A percentile compares a stretch with the other conserved stretches of the same genome.
Conservation (phyloP, 2,329 filamentous ascomycete genomes). For the Fusarium mundagurra region DNA sequence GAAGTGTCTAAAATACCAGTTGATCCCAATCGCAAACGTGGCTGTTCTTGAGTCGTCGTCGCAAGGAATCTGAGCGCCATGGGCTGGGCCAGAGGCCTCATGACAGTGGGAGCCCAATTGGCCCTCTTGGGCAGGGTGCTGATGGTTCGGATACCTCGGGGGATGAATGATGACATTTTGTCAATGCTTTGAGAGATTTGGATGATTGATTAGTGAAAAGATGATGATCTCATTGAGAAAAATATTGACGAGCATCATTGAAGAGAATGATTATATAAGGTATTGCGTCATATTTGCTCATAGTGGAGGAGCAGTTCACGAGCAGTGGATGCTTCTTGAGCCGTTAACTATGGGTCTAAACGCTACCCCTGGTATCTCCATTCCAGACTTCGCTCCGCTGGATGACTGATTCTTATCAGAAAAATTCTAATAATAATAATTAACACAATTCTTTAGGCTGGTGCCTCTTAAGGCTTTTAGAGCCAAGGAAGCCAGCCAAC, state of each 20-base stretch:
- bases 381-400: rapidly evolving
- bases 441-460: background rate
- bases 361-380: background rate
- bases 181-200: rapidly evolving
- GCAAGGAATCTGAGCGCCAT: background rate
- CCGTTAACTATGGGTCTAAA: background rate
- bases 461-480: too few relatives aligned
- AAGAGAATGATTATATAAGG: background rate
- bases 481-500: too few relatives aligned
- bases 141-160: background rate
- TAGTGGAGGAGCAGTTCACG: background rate
- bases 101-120: background rate
- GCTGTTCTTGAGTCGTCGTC: background rate
- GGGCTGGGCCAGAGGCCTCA: background rate
- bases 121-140: background rate
- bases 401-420: rapidly evolving
- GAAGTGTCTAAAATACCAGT: background rate
- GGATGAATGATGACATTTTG: background rate
- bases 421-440: too few relatives aligned
- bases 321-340: background rate
- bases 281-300: background rate
- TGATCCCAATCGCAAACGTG: background rate
- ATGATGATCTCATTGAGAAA: rapidly evolving
- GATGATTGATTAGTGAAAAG: rapidly evolving
- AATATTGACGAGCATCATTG: too few relatives aligned